phyloP scores from a whole-genome alignment of 441 rosid genomes.

The Cnidoscolus chayamansa region DNA sequence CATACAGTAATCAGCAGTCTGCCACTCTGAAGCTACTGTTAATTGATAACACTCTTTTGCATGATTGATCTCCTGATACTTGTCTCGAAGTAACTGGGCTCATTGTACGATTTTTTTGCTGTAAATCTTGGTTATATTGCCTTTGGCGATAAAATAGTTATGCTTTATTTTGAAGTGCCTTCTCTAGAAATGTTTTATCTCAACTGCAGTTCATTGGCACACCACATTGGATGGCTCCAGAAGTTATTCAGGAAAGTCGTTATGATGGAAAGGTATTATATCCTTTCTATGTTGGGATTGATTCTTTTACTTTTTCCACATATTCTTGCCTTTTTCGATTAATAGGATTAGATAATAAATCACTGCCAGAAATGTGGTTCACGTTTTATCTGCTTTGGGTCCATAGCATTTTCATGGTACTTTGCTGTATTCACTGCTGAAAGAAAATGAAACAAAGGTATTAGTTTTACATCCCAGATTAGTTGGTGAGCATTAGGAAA shows the following conservation, averaged over 20 bases:
- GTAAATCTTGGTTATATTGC: not conserved
- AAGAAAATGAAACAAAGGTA: not conserved
- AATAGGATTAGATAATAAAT: conserved; percentile 2
- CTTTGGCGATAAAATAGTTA: not conserved
- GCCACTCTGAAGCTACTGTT: conserved; percentile 1
- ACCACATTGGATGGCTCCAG: conserved; percentile 99
- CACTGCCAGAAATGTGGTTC: conserved; percentile 16
- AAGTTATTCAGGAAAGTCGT: conserved; percentile 98
- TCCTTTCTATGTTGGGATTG: conserved; percentile 19
- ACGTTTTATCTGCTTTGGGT: not conserved
- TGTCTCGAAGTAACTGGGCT: conserved; percentile 13
- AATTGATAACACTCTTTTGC: not conserved
- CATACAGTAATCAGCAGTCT: not conserved
- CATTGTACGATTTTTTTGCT: not conserved
- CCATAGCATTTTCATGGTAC: not conserved
- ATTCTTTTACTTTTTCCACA: conserved; percentile 1
- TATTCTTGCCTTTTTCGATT: conserved; percentile 2
- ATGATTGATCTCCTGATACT: not conserved
- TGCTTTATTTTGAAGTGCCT: conserved; percentile 6
- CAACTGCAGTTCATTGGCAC: conserved; percentile 92
- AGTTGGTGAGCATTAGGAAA: not conserved
- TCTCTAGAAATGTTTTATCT: conserved; percentile 19
- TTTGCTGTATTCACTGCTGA: not conserved
- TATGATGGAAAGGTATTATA: conserved; percentile 94
- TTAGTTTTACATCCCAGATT: not conserved